phyloP scores from a whole-genome alignment of 306 rosid genomes.

The Gynostemma pentaphyllum region DNA sequence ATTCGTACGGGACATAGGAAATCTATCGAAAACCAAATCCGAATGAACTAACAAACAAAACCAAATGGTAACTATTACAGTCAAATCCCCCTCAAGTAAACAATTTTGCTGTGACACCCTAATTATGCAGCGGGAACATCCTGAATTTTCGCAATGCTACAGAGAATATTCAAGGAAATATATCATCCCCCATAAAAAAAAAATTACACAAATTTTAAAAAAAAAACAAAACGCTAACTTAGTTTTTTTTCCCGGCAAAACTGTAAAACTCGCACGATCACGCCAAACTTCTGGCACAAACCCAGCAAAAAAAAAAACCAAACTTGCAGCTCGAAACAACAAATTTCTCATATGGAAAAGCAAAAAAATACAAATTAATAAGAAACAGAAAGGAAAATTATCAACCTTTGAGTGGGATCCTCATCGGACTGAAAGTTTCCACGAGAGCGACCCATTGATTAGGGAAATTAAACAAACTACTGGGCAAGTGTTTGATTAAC shows the following conservation, averaged over 20 bases:
- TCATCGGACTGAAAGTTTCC: conserved; percentile 78
- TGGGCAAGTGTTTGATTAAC: not conserved
- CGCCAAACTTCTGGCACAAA: not conserved
- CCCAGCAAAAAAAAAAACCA: not conserved
- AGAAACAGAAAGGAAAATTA: not conserved
- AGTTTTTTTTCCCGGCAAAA: not conserved
- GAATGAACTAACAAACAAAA: not conserved
- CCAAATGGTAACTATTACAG: conserved; percentile 5
- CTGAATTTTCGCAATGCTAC: not conserved
- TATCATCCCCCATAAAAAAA: not conserved
- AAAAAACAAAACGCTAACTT: not conserved
- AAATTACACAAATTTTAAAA: too few relatives aligned
- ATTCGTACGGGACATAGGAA: not conserved
- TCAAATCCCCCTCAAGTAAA: not conserved
- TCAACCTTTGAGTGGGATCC: conserved; percentile 82
- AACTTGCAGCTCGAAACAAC: not conserved
- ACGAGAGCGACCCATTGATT: conserved; percentile 93
- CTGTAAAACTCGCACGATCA: not conserved
- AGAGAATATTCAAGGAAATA: not conserved
- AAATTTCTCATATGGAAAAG: not conserved
- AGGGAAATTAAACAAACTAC: conserved; percentile 4
- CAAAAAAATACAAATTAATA: not conserved
- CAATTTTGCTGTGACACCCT: not conserved
- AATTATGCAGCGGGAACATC: not conserved
- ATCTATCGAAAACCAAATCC: not conserved